Evolutionary conservation across 169 alveolate genomes (phyloP), one percentile per base, ranked within the genome.

Genomic region (Cryptosporidium sp.): DNA sequence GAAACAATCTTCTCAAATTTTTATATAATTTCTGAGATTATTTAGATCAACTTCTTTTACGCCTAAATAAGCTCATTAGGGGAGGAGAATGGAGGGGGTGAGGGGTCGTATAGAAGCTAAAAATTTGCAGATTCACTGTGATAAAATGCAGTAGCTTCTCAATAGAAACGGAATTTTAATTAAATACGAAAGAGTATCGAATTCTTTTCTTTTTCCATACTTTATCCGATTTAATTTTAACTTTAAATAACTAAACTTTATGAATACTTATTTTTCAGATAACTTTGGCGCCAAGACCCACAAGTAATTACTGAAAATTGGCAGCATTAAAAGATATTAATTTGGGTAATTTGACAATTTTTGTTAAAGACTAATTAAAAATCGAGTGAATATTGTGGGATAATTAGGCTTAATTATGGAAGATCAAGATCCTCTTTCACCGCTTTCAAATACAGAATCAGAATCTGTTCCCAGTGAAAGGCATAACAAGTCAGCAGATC

Each of bases 341-440:
- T 43, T 43, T 39, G 41, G 65, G 26, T 9, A 41, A 69, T 18
- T 69, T 69, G 43, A 18, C 52, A 21, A 35, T 39, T 14, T 12
- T 23, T 14, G 23, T 31, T n/a, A 55, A 26, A 55, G 10, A 3
- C 8, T 55, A 55, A 26, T n/a, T 23, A 9, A 21, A n/a, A 26
- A 21, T 9, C 8, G 67, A 55, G 10, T 26, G 67, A 55, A 26
- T 23, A 23, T 55, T 55, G 18, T 5, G 3, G 29, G 0, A 33
- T 21, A 26, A 37, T n/a, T 41, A 69, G 41, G 6, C 37, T 2
- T 18, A 41, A 69, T 7, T 14, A 73, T 73, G 86, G 86, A 1
- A n/a, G 86, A 73, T 23, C 68, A 37, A 39, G 86, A 73, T 73
- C 86, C 86, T 51, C 86, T 73, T 35, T 73, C 86, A 41, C 86